phyloP scores from a whole-genome alignment of 106 monocot genomes.

The Platanthera zijinensis region DNA sequence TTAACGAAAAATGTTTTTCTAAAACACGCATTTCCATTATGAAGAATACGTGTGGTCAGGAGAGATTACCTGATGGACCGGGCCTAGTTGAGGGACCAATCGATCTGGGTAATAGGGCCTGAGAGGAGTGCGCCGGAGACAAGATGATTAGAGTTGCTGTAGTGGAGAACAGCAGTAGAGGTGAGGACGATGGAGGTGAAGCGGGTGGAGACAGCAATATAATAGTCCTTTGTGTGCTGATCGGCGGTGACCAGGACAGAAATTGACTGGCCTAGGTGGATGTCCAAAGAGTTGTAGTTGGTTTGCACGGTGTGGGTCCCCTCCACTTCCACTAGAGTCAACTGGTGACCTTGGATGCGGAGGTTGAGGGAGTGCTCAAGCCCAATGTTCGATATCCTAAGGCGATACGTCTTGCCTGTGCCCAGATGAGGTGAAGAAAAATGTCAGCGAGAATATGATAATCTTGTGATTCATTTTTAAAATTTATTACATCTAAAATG shows the following conservation, averaged over 20 bases:
- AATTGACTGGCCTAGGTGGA: conserved; percentile 72
- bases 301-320: conserved; percentile 83
- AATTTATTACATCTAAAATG: too few species aligned
- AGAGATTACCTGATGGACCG: conserved; percentile 35
- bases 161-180: conserved; percentile 60
- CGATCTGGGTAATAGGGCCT: conserved; percentile 35
- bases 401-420: conserved; percentile 78
- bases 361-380: conserved; percentile 70
- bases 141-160: conserved; percentile 34
- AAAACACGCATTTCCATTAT: too few species aligned
- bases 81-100: conserved; percentile 80
- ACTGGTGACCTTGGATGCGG: conserved; percentile 52
- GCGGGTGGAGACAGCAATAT: conserved; percentile 64
- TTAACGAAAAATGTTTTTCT: too few species aligned
- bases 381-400: conserved; percentile 84
- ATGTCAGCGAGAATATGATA: too few species aligned
- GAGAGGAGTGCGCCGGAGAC: conserved; percentile 33
- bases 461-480: too few species aligned
- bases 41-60: too few species aligned
- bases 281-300: conserved; percentile 49
- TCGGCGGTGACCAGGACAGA: conserved; percentile 72
- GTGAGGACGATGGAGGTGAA: conserved; percentile 37
- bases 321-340: conserved; percentile 81
- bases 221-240: conserved; percentile 51
- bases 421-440: too few species aligned